These are phyloP conservation scores for Daedaleopsis nitida DNA, from an alignment of 768 basidiomycete species.

Conservation along the genomic window DNA sequence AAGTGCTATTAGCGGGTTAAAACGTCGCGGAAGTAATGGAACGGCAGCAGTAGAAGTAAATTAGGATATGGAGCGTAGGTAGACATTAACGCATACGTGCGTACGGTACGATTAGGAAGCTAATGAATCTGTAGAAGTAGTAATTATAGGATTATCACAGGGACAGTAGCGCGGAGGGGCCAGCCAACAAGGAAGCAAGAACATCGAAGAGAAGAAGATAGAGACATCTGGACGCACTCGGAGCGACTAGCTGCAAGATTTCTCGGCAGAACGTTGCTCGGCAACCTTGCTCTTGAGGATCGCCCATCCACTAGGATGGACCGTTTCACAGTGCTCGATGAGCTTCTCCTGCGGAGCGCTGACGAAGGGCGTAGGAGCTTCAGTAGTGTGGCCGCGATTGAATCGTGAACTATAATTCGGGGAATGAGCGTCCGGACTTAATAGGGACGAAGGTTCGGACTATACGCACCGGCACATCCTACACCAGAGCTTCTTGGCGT, in stretches of 20 bases:
- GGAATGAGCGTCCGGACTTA: too few relatives aligned
- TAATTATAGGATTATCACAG: too few relatives aligned
- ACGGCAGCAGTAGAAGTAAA: too few relatives aligned
- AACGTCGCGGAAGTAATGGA: too few relatives aligned
- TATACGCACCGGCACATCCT: conserved; percentile 53
- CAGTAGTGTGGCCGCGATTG: conserved; percentile 28
- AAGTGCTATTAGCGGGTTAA: too few relatives aligned
- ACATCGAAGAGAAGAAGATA: not conserved
- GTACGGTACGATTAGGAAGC: too few relatives aligned
- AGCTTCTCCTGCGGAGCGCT: conserved; percentile 44
- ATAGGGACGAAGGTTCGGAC: not conserved
- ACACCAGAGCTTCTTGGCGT: conserved; percentile 40
- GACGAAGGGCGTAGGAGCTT: conserved; percentile 39
- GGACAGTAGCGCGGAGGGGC: too few relatives aligned
- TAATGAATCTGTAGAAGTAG: too few relatives aligned
- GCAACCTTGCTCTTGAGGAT: conserved; percentile 13
- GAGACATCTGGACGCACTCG: not conserved
- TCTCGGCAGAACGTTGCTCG: not conserved
- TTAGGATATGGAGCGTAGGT: too few relatives aligned
- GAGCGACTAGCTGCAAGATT: not conserved
- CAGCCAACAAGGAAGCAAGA: too few relatives aligned
- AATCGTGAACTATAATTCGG: conserved; percentile 37
- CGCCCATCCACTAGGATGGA: conserved; percentile 55
- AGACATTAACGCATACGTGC: too few relatives aligned
- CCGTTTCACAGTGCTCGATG: conserved; percentile 48